These are phyloP conservation scores for Exsudoporus frostii DNA, from an alignment of 768 basidiomycete genomes.

Conservation along the genomic window DNA sequence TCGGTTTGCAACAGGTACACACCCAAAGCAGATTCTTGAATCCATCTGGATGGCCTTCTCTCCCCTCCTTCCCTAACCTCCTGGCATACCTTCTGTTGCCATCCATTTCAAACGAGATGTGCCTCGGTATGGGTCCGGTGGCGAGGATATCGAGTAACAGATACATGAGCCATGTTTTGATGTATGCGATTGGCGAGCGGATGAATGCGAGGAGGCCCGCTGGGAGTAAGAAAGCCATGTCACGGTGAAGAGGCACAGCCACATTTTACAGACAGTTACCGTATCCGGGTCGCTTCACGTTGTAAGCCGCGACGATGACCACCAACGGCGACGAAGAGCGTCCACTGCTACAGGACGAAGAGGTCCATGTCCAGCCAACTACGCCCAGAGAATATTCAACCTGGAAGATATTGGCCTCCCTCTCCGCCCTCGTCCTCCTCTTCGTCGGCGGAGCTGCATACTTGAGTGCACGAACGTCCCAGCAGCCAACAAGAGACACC, in stretches of 20 bases:
- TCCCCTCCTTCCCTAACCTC: constrained; percentile 56
- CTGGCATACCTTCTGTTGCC: constrained; percentile 92
- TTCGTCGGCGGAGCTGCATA: constrained; percentile 11
- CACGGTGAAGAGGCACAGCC: constrained; percentile 17
- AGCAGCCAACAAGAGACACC: background rate
- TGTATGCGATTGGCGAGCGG: constrained; percentile 8
- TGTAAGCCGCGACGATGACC: background rate
- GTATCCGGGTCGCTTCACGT: background rate
- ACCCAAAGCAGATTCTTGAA: constrained; percentile 79
- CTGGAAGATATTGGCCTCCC: constrained; percentile 13
- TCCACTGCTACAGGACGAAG: constrained; percentile 19
- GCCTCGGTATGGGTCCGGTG: constrained; percentile 81
- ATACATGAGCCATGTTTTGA: constrained; percentile 30
- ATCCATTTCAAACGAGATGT: constrained; percentile 97
- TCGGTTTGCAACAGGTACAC: constrained; percentile 26
- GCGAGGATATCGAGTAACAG: constrained; percentile 65
- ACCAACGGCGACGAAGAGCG: constrained; percentile 26
- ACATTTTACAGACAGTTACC: constrained; percentile 5
- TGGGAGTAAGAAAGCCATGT: background rate
- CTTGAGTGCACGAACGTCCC: background rate
- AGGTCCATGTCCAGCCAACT: constrained; percentile 2
- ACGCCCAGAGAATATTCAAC: background rate
- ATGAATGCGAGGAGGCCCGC: constrained; percentile 8
- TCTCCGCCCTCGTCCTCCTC: constrained; percentile 17
- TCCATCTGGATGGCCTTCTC: constrained; percentile 81